These are phyloP conservation scores for Austroboletus novae-zelandiae DNA, from an alignment of 1,284 basidiomycete genomes.

Conservation along the genomic window DNA sequence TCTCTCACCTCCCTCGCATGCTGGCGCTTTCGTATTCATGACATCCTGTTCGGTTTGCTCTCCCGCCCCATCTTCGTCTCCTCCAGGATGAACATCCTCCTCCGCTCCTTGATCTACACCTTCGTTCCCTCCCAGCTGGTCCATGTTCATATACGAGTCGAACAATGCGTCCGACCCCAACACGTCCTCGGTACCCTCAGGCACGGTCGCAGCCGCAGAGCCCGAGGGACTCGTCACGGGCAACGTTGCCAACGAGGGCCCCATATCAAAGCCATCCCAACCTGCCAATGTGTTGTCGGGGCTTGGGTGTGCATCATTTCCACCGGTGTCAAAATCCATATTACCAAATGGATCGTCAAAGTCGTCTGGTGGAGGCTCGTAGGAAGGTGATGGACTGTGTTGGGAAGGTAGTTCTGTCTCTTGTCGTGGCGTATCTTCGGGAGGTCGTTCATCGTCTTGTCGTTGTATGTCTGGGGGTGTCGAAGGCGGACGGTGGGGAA, in stretches of 20 bases:
- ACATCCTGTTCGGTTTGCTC: neutral
- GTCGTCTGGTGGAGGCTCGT: constrained; percentile 11
- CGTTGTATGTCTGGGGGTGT: neutral
- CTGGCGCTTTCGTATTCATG: neutral
- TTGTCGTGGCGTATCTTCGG: neutral
- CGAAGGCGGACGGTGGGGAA: neutral
- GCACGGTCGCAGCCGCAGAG: neutral
- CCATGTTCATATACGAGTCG: constrained; percentile 28
- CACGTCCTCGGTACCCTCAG: constrained; percentile 7
- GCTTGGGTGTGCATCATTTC: neutral
- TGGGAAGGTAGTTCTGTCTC: neutral
- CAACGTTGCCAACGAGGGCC: neutral
- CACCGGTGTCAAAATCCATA: constrained; percentile 13
- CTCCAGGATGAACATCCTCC: neutral
- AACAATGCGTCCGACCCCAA: constrained; percentile 17
- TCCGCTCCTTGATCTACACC: neutral
- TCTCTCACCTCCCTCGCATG: neutral
- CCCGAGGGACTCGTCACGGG: neutral
- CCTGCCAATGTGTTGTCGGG: neutral
- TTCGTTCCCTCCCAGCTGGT: constrained; percentile 13
- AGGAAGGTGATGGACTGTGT: constrained; percentile 2
- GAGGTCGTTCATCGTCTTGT: no score
- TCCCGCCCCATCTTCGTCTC: neutral
- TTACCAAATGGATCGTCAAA: constrained; percentile 20
- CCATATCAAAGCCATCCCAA: constrained; percentile 11